Conservation (phyloP, 2,329 filamentous ascomycete genomes). For the Sporothrix protearum region DNA sequence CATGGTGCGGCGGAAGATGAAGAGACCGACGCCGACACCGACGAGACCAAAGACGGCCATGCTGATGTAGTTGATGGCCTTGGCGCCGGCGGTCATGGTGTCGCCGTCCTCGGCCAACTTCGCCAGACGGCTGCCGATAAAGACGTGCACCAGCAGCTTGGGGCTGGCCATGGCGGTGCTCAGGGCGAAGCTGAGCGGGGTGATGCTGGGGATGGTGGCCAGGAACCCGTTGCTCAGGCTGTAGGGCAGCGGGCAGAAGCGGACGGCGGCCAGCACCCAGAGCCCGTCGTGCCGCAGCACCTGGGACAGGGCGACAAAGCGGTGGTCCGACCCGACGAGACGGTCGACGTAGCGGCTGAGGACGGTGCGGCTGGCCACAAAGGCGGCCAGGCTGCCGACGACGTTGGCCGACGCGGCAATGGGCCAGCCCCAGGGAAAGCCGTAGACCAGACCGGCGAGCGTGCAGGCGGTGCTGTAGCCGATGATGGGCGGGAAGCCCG, state of each 20-base stretch:
- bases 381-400: slow-evolving; percentile 71
- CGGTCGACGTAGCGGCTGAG: slow-evolving; percentile 74
- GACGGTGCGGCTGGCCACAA: slow-evolving; percentile 74
- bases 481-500: slow-evolving; percentile 82
- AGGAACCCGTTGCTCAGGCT: slow-evolving; percentile 91
- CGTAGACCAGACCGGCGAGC: slow-evolving; percentile 54
- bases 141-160: slow-evolving; percentile 87
- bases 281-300: slow-evolving; percentile 88
- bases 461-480: slow-evolving; percentile 74
- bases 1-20: slow-evolving; percentile 77
- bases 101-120: slow-evolving; percentile 78
- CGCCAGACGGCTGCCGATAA: slow-evolving; percentile 81
- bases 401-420: slow-evolving; percentile 77
- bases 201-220: slow-evolving; percentile 86
- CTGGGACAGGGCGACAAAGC: slow-evolving; percentile 83
- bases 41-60: slow-evolving; percentile 69
- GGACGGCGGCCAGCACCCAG: slow-evolving; percentile 83
- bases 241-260: slow-evolving; percentile 88
- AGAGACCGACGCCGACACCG: slow-evolving; percentile 71
- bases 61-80: slow-evolving; percentile 76
- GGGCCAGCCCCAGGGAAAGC: slow-evolving; percentile 67
- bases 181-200: slow-evolving; percentile 68
- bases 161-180: slow-evolving; percentile 80
- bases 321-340: slow-evolving; percentile 75
- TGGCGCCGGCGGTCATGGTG: slow-evolving; percentile 74